phyloP scores from a whole-genome alignment of 495 filamentous ascomycete genomes.

The Chaetomium tenue region DNA sequence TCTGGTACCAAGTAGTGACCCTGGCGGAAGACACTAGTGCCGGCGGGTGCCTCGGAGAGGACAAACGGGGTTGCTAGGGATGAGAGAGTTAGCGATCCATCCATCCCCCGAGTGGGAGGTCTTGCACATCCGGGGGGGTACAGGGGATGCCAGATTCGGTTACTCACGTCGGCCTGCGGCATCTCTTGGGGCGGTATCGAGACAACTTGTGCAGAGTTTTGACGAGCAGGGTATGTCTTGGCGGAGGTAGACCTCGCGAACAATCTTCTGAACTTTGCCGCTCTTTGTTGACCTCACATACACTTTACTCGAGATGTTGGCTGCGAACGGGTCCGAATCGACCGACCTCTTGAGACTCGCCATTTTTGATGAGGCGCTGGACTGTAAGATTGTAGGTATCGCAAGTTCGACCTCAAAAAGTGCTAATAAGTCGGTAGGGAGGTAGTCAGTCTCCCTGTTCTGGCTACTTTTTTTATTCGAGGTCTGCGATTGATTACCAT shows the following conservation, averaged over 20 bases:
- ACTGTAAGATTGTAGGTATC: background rate
- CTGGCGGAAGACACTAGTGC: conserved; percentile 72
- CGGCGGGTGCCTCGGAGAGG: conserved; percentile 81
- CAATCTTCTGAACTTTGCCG: conserved; percentile 98
- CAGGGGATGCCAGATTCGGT: background rate
- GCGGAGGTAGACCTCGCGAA: conserved; percentile 90
- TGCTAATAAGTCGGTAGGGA: background rate
- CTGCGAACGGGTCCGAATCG: conserved; percentile 63
- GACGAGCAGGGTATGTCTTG: conserved; percentile 98
- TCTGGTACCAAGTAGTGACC: conserved; percentile 96
- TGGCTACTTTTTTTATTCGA: conserved; percentile 18
- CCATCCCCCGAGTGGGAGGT: conserved; percentile 22
- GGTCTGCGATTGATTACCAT: background rate
- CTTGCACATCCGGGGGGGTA: background rate
- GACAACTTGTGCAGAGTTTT: conserved; percentile 74
- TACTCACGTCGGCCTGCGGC: conserved; percentile 69
- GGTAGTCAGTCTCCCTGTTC: background rate
- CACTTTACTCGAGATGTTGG: conserved; percentile 85
- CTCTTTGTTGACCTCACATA: conserved; percentile 89
- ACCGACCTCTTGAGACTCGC: conserved; percentile 81
- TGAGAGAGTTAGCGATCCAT: conserved; percentile 24
- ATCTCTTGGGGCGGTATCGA: conserved; percentile 67
- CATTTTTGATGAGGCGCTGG: conserved; percentile 49
- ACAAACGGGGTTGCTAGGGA: conserved; percentile 70
- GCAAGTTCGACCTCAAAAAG: background rate